Conservation (phyloP, 164 flowering plant genomes). For the Vitis rupestris region DNA sequence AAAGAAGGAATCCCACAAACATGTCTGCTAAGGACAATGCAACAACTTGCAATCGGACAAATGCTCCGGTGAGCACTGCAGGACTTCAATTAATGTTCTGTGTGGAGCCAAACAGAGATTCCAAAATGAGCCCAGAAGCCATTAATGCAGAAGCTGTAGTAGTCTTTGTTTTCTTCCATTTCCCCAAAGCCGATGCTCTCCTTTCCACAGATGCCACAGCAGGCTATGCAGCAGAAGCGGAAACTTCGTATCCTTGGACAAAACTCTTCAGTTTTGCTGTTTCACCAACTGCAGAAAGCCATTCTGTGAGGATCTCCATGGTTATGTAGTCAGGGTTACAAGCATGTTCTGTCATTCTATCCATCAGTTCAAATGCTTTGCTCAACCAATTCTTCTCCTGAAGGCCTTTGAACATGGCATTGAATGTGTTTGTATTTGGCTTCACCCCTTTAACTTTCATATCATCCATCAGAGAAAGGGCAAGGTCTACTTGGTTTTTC, state of each 20-base stretch:
- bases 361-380: slow-evolving; percentile 68
- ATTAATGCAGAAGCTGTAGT: neutral
- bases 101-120: neutral
- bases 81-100: neutral
- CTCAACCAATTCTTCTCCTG: slow-evolving; percentile 45
- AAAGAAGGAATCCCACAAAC: slow-evolving; percentile 1
- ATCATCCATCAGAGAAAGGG: slow-evolving; percentile 63
- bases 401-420: slow-evolving; percentile 73
- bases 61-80: neutral
- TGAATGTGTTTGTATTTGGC: slow-evolving; percentile 57
- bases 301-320: slow-evolving; percentile 71
- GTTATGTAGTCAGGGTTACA: slow-evolving; percentile 78
- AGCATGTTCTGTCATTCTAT: slow-evolving; percentile 60
- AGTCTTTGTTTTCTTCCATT: neutral
- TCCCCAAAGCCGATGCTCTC: no score
- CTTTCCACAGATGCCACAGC: no score
- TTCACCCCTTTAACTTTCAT: slow-evolving; percentile 54
- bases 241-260: slow-evolving; percentile 38
- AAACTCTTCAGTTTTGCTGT: slow-evolving; percentile 45
- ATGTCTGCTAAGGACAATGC: neutral
- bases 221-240: slow-evolving; percentile 16
- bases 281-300: slow-evolving; percentile 77
- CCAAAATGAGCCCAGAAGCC: neutral
- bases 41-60: neutral
- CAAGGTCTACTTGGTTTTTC: slow-evolving; percentile 41